Percentiles rank a stretch among this genome's conserved stretches.
Evolutionary conservation across 306 rosid genomes (phyloP).

Genomic region (Mimosa pudica): DNA sequence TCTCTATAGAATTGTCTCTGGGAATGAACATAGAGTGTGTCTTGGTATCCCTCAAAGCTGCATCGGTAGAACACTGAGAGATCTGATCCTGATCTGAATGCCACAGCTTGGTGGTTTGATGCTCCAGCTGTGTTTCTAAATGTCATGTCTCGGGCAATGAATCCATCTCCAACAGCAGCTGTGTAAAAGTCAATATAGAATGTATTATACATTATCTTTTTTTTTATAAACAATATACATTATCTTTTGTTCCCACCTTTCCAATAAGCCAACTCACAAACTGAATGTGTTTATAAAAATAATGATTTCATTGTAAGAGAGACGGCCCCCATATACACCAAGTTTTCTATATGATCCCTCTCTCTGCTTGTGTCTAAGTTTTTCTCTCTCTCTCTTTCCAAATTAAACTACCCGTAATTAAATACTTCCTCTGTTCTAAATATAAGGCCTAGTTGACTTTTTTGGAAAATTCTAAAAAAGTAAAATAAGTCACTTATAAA

Average conservation of each 20-base stretch:
- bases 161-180: conserved; percentile 74
- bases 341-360: neutral
- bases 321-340: neutral
- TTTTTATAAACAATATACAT: neutral
- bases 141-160: conserved; percentile 70
- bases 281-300: neutral
- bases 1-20: conserved; percentile 75
- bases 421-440: too few relatives aligned
- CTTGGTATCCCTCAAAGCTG: conserved; percentile 79
- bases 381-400: too few relatives aligned
- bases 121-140: conserved; percentile 79
- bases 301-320: neutral
- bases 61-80: conserved; percentile 70
- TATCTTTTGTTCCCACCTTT: neutral
- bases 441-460: too few relatives aligned
- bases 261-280: neutral
- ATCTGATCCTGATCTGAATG: conserved; percentile 78
- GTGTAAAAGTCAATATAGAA: neutral
- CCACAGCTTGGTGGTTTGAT: conserved; percentile 75
- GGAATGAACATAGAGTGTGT: conserved; percentile 72
- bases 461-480: too few relatives aligned
- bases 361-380: too few relatives aligned
- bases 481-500: too few relatives aligned
- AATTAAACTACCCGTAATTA: too few relatives aligned
- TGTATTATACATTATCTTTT: neutral